A percentile compares a stretch with the other conserved stretches of the same genome.
Evolutionary conservation across 176 grass and related monocot genomes (phyloP).

Genomic region (Oryza longistaminata): DNA sequence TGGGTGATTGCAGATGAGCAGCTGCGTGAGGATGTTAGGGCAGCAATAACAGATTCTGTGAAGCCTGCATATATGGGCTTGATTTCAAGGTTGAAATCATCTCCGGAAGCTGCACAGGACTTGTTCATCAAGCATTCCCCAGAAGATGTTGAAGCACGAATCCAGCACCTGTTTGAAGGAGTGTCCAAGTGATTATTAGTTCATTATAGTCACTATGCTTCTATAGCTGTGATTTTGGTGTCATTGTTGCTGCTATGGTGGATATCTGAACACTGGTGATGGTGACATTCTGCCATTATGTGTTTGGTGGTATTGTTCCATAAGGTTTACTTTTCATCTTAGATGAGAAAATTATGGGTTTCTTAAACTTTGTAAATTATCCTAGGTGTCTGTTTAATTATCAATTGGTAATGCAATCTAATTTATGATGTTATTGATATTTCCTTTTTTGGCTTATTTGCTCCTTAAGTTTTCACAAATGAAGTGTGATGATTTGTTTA

Average conservation of each 20-base stretch:
- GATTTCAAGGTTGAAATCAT: constrained; percentile 52
- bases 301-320: constrained; percentile 23
- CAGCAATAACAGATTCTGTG: constrained; percentile 52
- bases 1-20: constrained; percentile 86
- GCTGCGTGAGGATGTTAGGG: constrained; percentile 53
- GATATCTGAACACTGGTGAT: constrained; percentile 26
- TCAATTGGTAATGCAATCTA: constrained; percentile 28
- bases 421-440: not conserved
- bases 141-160: constrained; percentile 68
- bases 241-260: not conserved
- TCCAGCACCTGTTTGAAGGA: constrained; percentile 83
- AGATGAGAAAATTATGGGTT: constrained; percentile 26
- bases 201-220: constrained; percentile 23
- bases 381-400: constrained; percentile 36
- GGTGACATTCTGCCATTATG: constrained; percentile 33
- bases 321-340: constrained; percentile 29
- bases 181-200: constrained; percentile 56
- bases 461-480: not conserved
- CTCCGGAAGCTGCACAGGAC: constrained; percentile 59
- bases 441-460: constrained; percentile 13
- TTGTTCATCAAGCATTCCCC: constrained; percentile 68
- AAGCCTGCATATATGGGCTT: constrained; percentile 67
- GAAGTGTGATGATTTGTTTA: not conserved
- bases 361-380: constrained; percentile 36
- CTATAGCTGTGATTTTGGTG: constrained; percentile 22